Evolutionary conservation across 1,284 basidiomycete genomes (phyloP).

Genomic region (Apiotrichum gamsii): DNA sequence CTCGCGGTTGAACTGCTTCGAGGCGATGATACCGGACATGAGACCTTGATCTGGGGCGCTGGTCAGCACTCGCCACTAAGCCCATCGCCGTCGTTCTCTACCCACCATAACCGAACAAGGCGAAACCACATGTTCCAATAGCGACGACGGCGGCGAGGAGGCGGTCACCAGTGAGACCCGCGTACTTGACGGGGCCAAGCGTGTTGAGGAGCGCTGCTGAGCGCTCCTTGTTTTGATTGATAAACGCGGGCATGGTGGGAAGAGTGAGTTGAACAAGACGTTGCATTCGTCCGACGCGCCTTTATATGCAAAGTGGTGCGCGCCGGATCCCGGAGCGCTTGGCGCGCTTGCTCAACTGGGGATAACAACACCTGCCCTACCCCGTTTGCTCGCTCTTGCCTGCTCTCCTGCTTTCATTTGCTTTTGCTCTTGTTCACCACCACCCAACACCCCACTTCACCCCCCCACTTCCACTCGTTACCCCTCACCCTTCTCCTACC

Average conservation of each 20-base stretch:
- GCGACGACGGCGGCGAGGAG: slow-evolving; percentile 38
- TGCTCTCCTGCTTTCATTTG: too few relatives aligned
- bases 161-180: slow-evolving; percentile 34
- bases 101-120: slow-evolving; percentile 43
- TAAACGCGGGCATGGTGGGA: slow-evolving; percentile 4
- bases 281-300: too few relatives aligned
- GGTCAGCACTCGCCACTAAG: not conserved
- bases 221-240: slow-evolving; percentile 12
- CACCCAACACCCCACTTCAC: too few relatives aligned
- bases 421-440: too few relatives aligned
- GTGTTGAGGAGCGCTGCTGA: not conserved
- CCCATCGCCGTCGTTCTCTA: slow-evolving; percentile 10
- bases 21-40: slow-evolving; percentile 45
- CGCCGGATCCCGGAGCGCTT: too few relatives aligned
- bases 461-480: too few relatives aligned
- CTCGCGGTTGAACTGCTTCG: slow-evolving; percentile 45
- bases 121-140: slow-evolving; percentile 39
- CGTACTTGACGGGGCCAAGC: slow-evolving; percentile 30
- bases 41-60: slow-evolving; percentile 18
- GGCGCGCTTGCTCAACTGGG: too few relatives aligned
- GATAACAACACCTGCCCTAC: too few relatives aligned
- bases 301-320: too few relatives aligned
- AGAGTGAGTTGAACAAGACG: not conserved
- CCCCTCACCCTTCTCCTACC: too few relatives aligned
- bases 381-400: too few relatives aligned